These are phyloP conservation scores for Scutellaria baicalensis DNA, from an alignment of 257 asterid genomes.

Conservation along the genomic window DNA sequence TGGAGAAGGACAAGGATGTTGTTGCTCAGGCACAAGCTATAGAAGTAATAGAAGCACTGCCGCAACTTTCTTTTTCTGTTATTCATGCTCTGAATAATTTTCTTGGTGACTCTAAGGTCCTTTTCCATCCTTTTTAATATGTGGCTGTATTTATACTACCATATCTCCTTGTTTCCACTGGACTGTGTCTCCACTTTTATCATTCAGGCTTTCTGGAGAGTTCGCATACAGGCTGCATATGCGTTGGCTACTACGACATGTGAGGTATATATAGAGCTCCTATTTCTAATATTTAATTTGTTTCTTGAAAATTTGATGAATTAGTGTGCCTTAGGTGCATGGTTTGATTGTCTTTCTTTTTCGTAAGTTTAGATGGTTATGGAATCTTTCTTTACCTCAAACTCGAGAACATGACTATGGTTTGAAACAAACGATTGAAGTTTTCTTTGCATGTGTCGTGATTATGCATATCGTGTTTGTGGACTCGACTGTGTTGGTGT, in stretches of 20 bases:
- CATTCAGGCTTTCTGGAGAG: constrained; percentile 91
- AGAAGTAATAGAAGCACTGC: constrained; percentile 70
- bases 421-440: constrained; percentile 5
- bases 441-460: background rate
- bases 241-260: constrained; percentile 82
- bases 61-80: constrained; percentile 75
- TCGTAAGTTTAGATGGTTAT: background rate
- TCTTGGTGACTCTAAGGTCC: constrained; percentile 88
- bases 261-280: constrained; percentile 47
- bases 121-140: constrained; percentile 14
- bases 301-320: background rate
- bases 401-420: constrained; percentile 8
- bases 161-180: constrained; percentile 3
- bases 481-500: background rate
- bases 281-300: background rate
- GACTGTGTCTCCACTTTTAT: constrained; percentile 16
- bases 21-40: constrained; percentile 96
- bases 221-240: constrained; percentile 88
- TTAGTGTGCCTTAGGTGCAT: background rate
- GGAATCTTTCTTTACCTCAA: background rate
- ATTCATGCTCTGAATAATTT: constrained; percentile 74
- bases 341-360: background rate
- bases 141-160: background rate
- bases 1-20: constrained; percentile 97
- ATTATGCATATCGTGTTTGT: background rate